Percentiles rank a stretch among this genome's conserved stretches.
Evolutionary conservation across 164 flowering plant genomes (phyloP).

Genomic region (Liriodendron chinense): DNA sequence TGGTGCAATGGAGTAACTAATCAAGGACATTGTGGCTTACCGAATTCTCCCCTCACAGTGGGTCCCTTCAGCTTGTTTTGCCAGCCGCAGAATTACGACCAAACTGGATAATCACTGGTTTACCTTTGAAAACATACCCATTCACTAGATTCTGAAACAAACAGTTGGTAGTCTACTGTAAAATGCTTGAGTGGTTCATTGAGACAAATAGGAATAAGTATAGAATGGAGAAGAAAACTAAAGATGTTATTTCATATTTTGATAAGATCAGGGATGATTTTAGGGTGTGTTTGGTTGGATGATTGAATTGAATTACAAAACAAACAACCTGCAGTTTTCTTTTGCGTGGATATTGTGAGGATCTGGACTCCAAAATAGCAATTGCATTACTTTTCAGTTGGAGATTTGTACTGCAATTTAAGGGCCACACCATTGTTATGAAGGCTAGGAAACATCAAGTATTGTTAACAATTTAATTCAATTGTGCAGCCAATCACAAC

Average conservation of each 20-base stretch:
- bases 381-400: too few species aligned
- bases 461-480: too few species aligned
- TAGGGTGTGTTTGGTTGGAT: not conserved
- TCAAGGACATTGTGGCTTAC: too few species aligned
- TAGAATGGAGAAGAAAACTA: not conserved
- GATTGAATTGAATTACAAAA: too few species aligned
- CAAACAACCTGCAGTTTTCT: too few species aligned
- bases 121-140: conserved; percentile 87
- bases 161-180: not conserved
- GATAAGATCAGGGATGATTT: not conserved
- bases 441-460: too few species aligned
- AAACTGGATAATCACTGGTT: conserved; percentile 94
- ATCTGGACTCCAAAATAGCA: too few species aligned
- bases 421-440: too few species aligned
- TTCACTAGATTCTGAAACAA: conserved; percentile 72
- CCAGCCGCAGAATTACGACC: conserved; percentile 64
- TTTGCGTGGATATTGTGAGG: too few species aligned
- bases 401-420: too few species aligned
- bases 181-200: not conserved
- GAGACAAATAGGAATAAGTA: not conserved
- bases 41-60: not conserved
- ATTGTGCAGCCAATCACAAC: too few species aligned
- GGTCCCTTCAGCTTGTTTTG: conserved; percentile 35
- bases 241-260: not conserved
- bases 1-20: too few species aligned